Evolutionary conservation across 2,329 filamentous ascomycete genomes (phyloP), one percentile per base, ranked within the genome.

Genomic region (Coccinonectria pachysandricola): DNA sequence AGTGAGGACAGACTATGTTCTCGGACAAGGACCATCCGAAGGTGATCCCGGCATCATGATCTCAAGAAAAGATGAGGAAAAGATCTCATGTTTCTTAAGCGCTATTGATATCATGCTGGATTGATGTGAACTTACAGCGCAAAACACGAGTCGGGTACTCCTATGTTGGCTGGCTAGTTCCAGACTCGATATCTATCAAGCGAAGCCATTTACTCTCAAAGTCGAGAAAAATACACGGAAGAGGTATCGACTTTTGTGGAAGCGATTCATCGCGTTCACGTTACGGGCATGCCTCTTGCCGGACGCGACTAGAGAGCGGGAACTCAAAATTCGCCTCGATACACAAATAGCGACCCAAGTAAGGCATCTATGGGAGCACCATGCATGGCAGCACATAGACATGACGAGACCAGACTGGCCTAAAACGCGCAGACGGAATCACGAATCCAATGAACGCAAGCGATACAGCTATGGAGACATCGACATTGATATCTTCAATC

Each of bases 101-200:
- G 16, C 27, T 5, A 9, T 29, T 4, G 11, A 29, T 17, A 16
- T 24, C 2, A 16, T 29, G n/a, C 12, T 29, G 2, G 16, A 29
- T 10, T 12, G 23, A n/a, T 31, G n/a, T 26, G 19, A 31, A 22
- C 12, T 26, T 8, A 31, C 14, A 13, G 24, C 6, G 14, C n/a
- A 12, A 6, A 7, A 23, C 15, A 31, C n/a, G 12, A 26, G 28
- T 26, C 14, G 14, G 14, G 18, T 7, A 19, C 23, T 31, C 10
- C 19, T 25, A 10, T 26, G n/a, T 19, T 31, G 14, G 28, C 28
- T 31, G 11, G 3, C 3, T 13, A 28, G 27, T 21, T 4, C 4
- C 2, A 3, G 19, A 7, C 16, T 15, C 21, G 12, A 28, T 7
- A 15, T 13, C 14, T 24, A 5, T 15, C 7, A 27, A 9, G 19